Conservation (phyloP, 2,329 filamentous ascomycete genomes). For the Diaporthe citriasiana region DNA sequence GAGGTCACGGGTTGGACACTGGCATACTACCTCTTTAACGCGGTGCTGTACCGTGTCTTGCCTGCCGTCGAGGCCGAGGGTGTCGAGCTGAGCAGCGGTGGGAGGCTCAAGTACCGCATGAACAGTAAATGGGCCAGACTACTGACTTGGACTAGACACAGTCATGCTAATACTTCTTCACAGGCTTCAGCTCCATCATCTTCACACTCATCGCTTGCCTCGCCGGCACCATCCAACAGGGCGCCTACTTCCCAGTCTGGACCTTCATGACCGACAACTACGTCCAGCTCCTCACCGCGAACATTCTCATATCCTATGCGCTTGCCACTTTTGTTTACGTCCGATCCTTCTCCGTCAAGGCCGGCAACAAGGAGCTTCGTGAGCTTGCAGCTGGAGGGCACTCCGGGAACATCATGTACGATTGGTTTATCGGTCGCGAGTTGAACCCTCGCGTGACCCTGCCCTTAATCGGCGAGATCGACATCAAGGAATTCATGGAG, state of each 20-base stretch:
- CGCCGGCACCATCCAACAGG: slow-evolving; percentile 81
- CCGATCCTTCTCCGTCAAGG: slow-evolving; percentile 84
- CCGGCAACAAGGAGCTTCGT: slow-evolving; percentile 78
- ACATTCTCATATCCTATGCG: slow-evolving; percentile 80
- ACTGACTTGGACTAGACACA: not conserved
- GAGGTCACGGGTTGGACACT: slow-evolving; percentile 78
- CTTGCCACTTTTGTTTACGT: slow-evolving; percentile 86
- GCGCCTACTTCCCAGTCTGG: slow-evolving; percentile 89
- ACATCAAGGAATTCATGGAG: slow-evolving; percentile 92
- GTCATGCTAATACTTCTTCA: slow-evolving; percentile 13
- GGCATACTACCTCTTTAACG: slow-evolving; percentile 83
- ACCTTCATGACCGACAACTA: slow-evolving; percentile 94
- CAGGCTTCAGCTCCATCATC: slow-evolving; percentile 82
- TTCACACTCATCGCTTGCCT: slow-evolving; percentile 79
- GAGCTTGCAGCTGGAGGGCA: slow-evolving; percentile 87
- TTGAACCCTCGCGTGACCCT: slow-evolving; percentile 88
- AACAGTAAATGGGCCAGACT: slow-evolving; percentile 67
- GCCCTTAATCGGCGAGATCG: slow-evolving; percentile 85
- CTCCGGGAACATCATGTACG: slow-evolving; percentile 88
- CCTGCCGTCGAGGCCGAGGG: slow-evolving; percentile 82
- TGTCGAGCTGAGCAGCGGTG: slow-evolving; percentile 77
- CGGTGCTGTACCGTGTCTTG: slow-evolving; percentile 81
- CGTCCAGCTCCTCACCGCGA: slow-evolving; percentile 85
- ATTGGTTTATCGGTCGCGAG: slow-evolving; percentile 97
- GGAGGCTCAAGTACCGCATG: slow-evolving; percentile 85